Conservation (phyloP, 768 basidiomycete genomes). For the Tephrocybe rancida region DNA sequence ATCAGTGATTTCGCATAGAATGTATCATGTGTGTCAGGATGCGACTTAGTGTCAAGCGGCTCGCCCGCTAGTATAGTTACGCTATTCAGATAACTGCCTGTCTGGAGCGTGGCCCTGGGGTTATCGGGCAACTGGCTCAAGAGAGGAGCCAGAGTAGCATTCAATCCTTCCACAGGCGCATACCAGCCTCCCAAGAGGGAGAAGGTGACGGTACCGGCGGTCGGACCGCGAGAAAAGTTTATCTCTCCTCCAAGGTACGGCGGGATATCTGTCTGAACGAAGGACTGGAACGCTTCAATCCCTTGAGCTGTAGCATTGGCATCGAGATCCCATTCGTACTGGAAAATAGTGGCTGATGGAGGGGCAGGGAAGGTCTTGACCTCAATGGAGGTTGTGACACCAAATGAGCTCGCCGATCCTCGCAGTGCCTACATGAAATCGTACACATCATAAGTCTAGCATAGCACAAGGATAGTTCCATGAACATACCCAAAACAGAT, state of each 20-base stretch:
- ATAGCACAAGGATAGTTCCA: too few species aligned
- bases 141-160: slow-evolving; percentile 6
- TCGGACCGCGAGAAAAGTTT: slow-evolving; percentile 28
- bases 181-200: slow-evolving; percentile 29
- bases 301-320: slow-evolving; percentile 28
- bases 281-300: slow-evolving; percentile 35
- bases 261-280: slow-evolving; percentile 30
- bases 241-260: slow-evolving; percentile 36
- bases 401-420: slow-evolving; percentile 17
- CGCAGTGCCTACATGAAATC: slow-evolving; percentile 3
- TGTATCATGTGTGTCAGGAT: slow-evolving; percentile 25
- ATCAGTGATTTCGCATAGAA: slow-evolving; percentile 37
- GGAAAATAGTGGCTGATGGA: slow-evolving; percentile 14
- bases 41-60: slow-evolving; percentile 22
- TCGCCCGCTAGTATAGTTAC: slow-evolving; percentile 1
- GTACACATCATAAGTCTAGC: neutral
- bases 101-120: slow-evolving; percentile 4
- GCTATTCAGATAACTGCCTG: slow-evolving; percentile 4
- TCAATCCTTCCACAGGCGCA: slow-evolving; percentile 2
- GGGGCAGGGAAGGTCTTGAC: slow-evolving; percentile 20
- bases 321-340: slow-evolving; percentile 37
- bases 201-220: slow-evolving; percentile 29
- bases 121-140: neutral
- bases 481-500: slow-evolving; percentile 43
- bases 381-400: slow-evolving; percentile 16